A percentile compares a stretch with the other conserved stretches of the same genome.
Conservation (phyloP, 2,329 filamentous ascomycete species). For the Calonectria hongkongensis region DNA sequence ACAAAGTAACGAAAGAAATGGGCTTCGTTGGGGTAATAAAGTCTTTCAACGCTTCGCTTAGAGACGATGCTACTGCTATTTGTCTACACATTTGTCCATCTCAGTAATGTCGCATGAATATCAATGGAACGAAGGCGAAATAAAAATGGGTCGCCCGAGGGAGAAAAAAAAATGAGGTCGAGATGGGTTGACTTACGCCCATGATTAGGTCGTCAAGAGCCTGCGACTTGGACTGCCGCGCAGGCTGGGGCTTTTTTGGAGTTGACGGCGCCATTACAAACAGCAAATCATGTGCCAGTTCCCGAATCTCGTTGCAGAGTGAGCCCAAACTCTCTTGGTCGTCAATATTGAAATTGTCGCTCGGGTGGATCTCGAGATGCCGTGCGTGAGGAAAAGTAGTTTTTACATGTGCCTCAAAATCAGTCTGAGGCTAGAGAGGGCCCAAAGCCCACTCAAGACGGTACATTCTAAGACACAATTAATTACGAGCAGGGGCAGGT, state of each 20-base stretch:
- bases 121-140: neutral
- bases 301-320: neutral
- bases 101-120: conserved; percentile 35
- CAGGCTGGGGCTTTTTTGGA: conserved; percentile 33
- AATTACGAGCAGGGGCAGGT: conserved; percentile 28
- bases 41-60: conserved; percentile 92
- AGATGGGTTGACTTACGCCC: conserved; percentile 65
- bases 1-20: conserved; percentile 94
- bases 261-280: conserved; percentile 43
- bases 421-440: conserved; percentile 31
- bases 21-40: conserved; percentile 85
- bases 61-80: conserved; percentile 95
- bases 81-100: conserved; percentile 71
- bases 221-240: conserved; percentile 51
- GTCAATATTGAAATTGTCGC: neutral
- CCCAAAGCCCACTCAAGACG: conserved; percentile 31
- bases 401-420: conserved; percentile 35
- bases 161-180: neutral
- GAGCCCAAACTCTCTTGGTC: neutral
- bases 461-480: conserved; percentile 25
- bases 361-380: conserved; percentile 24
- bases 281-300: neutral
- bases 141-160: neutral
- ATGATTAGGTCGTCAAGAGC: conserved; percentile 72
- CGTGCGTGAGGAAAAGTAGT: conserved; percentile 29